Evolutionary conservation across 331 rosid genomes (phyloP).

Genomic region (Pyracantha coccinea): DNA sequence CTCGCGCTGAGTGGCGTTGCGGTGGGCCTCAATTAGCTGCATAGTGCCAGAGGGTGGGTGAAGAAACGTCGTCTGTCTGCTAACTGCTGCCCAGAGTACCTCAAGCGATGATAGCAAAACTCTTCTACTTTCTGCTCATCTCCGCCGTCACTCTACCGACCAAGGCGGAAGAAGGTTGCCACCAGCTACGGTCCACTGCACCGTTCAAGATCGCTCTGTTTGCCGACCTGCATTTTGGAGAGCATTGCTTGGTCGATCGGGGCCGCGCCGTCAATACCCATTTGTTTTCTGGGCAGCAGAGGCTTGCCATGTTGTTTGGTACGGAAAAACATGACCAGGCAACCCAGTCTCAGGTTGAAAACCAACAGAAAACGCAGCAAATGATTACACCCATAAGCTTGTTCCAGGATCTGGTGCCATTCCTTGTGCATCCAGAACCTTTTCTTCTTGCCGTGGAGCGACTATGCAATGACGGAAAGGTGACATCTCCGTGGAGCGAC

Average conservation of each 20-base stretch:
- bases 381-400: slow-evolving; percentile 32
- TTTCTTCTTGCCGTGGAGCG: neutral
- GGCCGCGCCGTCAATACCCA: too few relatives aligned
- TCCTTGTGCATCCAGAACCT: neutral
- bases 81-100: too few relatives aligned
- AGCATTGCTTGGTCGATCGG: too few relatives aligned
- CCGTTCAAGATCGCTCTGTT: slow-evolving; percentile 53
- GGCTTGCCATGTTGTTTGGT: slow-evolving; percentile 60
- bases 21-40: slow-evolving; percentile 69
- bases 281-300: too few relatives aligned
- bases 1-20: slow-evolving; percentile 53
- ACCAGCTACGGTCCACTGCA: slow-evolving; percentile 28
- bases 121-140: neutral
- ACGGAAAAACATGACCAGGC: neutral
- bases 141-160: slow-evolving; percentile 6
- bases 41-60: slow-evolving; percentile 18
- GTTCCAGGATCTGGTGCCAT: slow-evolving; percentile 44
- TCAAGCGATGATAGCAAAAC: too few relatives aligned
- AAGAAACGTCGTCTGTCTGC: neutral
- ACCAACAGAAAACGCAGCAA: slow-evolving; percentile 27
- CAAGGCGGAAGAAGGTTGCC: slow-evolving; percentile 11
- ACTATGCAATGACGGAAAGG: neutral
- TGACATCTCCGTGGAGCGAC: too few relatives aligned
- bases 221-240: slow-evolving; percentile 85
- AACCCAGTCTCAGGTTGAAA: neutral